A percentile compares a stretch with the other conserved stretches of the same genome.
phyloP scores from a whole-genome alignment of 1,139 yeast genomes.

The Groenewaldozyma sp. region DNA sequence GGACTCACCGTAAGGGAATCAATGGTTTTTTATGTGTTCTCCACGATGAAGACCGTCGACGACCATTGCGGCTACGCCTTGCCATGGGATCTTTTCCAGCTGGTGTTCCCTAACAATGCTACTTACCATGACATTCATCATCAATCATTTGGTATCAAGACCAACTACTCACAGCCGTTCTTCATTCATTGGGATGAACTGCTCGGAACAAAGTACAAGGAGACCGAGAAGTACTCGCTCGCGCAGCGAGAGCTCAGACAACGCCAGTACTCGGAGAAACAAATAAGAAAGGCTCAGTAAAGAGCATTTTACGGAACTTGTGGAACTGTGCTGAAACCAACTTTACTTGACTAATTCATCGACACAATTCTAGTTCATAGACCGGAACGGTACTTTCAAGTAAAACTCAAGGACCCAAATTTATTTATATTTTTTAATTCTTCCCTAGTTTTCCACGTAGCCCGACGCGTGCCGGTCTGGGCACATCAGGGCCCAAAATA shows the following conservation, averaged over 20 bases:
- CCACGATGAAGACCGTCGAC: conserved; percentile 93
- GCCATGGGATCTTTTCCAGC: conserved; percentile 85
- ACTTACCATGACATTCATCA: conserved; percentile 96
- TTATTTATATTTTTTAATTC: too few species aligned
- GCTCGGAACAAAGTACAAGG: conserved; percentile 63
- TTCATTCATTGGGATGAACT: conserved; percentile 85
- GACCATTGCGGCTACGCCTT: conserved; percentile 95
- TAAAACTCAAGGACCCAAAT: too few species aligned
- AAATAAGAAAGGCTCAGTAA: background rate
- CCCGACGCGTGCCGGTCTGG: too few species aligned
- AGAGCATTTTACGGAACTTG: too few species aligned
- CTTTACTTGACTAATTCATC: too few species aligned
- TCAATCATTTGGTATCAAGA: conserved; percentile 90
- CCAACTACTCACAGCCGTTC: conserved; percentile 94
- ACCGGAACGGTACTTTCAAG: too few species aligned
- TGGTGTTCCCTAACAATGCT: conserved; percentile 86
- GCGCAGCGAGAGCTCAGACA: conserved; percentile 23
- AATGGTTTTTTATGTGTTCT: conserved; percentile 64
- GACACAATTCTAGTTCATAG: too few species aligned
- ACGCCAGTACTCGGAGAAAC: background rate
- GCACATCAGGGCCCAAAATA: too few species aligned
- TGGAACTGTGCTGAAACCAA: too few species aligned
- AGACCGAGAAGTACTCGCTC: conserved; percentile 26
- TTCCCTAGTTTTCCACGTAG: too few species aligned
- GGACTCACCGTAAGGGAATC: conserved; percentile 69